phyloP scores from a whole-genome alignment of 2,329 filamentous ascomycete genomes.

The Claviceps purpurea region DNA sequence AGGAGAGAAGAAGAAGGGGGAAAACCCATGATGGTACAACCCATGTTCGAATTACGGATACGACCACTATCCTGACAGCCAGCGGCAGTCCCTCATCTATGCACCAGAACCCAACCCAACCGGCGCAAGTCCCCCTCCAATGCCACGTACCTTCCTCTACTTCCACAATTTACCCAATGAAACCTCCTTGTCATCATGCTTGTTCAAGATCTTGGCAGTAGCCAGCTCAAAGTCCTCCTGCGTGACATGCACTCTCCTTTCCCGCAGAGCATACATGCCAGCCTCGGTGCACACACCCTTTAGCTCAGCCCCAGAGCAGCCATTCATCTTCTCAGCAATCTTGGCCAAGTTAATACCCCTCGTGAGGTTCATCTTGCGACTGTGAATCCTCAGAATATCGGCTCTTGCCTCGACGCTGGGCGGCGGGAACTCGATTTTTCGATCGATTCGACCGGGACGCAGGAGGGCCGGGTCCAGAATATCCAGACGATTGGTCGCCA shows the following conservation, averaged over 20 bases:
- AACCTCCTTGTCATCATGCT: conserved; percentile 97
- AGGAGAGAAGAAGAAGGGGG: neutral
- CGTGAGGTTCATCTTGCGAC: conserved; percentile 95
- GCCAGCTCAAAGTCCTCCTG: conserved; percentile 98
- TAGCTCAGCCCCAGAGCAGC: conserved; percentile 90
- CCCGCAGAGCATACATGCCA: conserved; percentile 93
- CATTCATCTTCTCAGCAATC: conserved; percentile 99
- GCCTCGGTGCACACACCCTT: conserved; percentile 99
- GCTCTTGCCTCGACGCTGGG: conserved; percentile 92
- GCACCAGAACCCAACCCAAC: conserved; percentile 7
- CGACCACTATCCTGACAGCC: conserved; percentile 22
- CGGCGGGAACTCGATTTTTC: conserved; percentile 97
- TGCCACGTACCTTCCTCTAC: conserved; percentile 11
- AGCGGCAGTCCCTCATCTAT: conserved; percentile 16
- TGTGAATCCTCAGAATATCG: conserved; percentile 96
- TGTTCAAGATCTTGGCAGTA: conserved; percentile 98
- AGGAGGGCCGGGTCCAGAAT: conserved; percentile 92
- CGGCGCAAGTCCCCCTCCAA: neutral
- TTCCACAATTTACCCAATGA: conserved; percentile 72
- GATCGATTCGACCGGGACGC: conserved; percentile 92
- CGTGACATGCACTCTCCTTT: conserved; percentile 92
- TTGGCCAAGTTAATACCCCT: conserved; percentile 95
- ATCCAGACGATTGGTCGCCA: conserved; percentile 96
- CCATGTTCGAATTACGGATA: conserved; percentile 14
- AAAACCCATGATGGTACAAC: neutral